phyloP scores from a whole-genome alignment of 78 protist species.

The Dictyostelium intermedium region DNA sequence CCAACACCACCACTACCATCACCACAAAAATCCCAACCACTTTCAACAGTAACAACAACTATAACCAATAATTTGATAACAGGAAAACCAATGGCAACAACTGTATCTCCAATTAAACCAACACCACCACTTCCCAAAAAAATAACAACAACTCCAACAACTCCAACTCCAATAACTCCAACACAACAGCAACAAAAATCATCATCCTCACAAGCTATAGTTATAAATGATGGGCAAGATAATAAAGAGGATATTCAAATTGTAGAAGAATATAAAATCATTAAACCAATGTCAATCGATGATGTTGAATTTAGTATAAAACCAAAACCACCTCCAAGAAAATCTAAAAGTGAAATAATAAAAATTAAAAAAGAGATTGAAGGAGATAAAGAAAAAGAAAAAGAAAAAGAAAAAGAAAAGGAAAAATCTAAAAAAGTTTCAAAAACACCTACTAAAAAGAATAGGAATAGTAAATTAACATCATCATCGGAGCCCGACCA shows the following conservation, averaged over 20 bases:
- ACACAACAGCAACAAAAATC: not conserved
- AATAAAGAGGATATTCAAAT: not conserved
- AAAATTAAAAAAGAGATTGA: not conserved
- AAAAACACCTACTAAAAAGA: not conserved
- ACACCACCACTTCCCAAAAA: not conserved
- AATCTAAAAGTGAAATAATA: not conserved
- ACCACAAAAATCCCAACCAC: not conserved
- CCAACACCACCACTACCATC: not conserved
- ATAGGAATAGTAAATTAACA: not conserved
- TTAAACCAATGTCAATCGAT: not conserved
- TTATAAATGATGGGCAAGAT: not conserved
- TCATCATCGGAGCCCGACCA: not conserved
- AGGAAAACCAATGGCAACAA: not conserved
- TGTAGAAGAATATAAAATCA: not conserved
- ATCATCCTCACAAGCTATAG: not conserved
- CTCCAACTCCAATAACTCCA: not conserved
- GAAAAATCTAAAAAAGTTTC: not conserved
- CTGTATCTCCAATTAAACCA: not conserved
- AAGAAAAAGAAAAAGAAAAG: not conserved
- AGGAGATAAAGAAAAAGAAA: not conserved
- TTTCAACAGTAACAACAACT: not conserved
- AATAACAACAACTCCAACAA: not conserved
- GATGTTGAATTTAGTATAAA: not conserved
- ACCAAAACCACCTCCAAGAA: constrained; percentile 34
- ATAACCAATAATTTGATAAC: not conserved